These are phyloP conservation scores for Vanderwaltozyma tropicalis DNA, from an alignment of 805 yeast species.

Conservation along the genomic window DNA sequence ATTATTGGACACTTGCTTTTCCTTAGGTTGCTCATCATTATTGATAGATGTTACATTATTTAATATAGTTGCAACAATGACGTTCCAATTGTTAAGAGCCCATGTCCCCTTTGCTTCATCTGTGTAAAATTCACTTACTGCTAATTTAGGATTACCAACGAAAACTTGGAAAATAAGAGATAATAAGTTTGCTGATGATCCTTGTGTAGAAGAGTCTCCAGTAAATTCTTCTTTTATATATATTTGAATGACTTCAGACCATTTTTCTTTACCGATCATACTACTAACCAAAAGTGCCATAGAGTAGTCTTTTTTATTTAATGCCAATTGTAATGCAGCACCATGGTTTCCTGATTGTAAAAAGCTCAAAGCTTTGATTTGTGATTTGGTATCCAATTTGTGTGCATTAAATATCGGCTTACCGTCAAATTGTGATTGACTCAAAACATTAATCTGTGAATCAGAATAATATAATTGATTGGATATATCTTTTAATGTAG, in stretches of 20 bases:
- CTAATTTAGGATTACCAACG: slow-evolving; percentile 48
- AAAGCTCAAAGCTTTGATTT: slow-evolving; percentile 25
- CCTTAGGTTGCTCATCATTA: slow-evolving; percentile 2
- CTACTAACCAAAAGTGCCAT: slow-evolving; percentile 65
- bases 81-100: slow-evolving; percentile 44
- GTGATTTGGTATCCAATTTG: slow-evolving; percentile 30
- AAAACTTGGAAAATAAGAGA: slow-evolving; percentile 53
- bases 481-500: slow-evolving; percentile 28
- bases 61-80: slow-evolving; percentile 34
- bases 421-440: slow-evolving; percentile 2
- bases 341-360: slow-evolving; percentile 55
- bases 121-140: slow-evolving; percentile 39
- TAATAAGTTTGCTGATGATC: slow-evolving; percentile 30
- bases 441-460: neutral
- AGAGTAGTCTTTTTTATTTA: slow-evolving; percentile 62
- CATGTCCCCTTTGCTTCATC: slow-evolving; percentile 35
- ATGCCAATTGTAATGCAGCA: slow-evolving; percentile 52
- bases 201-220: slow-evolving; percentile 32
- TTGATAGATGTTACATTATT: slow-evolving; percentile 17
- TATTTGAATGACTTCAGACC: slow-evolving; percentile 47
- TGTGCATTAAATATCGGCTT: slow-evolving; percentile 28
- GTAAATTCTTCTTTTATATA: slow-evolving; percentile 41
- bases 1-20: neutral
- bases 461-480: slow-evolving; percentile 23
- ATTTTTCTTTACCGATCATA: slow-evolving; percentile 49